These are phyloP conservation scores for Sporisorium iseilematis-ciliati DNA, from an alignment of 1,284 basidiomycete genomes.

Conservation along the genomic window DNA sequence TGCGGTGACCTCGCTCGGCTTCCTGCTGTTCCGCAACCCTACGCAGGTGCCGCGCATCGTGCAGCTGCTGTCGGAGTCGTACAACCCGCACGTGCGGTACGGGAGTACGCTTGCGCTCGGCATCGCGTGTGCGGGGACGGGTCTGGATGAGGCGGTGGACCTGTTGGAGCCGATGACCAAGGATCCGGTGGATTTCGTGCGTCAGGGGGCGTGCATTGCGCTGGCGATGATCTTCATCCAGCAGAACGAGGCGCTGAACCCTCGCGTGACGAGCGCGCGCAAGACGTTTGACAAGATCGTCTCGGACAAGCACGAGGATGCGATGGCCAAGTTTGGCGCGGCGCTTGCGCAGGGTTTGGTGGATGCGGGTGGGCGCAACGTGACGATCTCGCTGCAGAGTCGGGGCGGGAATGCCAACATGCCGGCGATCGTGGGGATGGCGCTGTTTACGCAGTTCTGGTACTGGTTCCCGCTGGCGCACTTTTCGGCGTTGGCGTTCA, in stretches of 20 bases:
- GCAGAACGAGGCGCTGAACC: conserved; percentile 69
- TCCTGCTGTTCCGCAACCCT: conserved; percentile 69
- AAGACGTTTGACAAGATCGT: conserved; percentile 67
- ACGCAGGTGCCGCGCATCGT: conserved; percentile 69
- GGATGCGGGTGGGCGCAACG: conserved; percentile 69
- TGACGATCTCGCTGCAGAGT: conserved; percentile 67
- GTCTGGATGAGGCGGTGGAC: conserved; percentile 67
- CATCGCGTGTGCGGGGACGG: conserved; percentile 69
- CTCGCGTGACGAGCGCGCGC: conserved; percentile 62
- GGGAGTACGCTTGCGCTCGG: conserved; percentile 69
- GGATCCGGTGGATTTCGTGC: conserved; percentile 69
- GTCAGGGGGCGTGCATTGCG: conserved; percentile 68
- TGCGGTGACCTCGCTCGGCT: conserved; percentile 67
- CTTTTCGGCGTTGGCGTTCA: conserved; percentile 67
- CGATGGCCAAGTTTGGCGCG: conserved; percentile 70
- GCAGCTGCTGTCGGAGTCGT: conserved; percentile 69
- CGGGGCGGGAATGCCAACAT: conserved; percentile 67
- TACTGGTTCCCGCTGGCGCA: conserved; percentile 70
- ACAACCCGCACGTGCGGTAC: conserved; percentile 70
- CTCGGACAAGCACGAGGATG: conserved; percentile 69
- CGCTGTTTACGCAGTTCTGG: conserved; percentile 70
- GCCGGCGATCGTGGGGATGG: conserved; percentile 69
- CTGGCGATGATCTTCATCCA: conserved; percentile 68
- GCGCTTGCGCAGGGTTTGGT: conserved; percentile 67
- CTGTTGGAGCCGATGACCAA: conserved; percentile 69